These are phyloP conservation scores for Dichomitus squalens DNA, from an alignment of 1,284 basidiomycete species.

Conservation along the genomic window DNA sequence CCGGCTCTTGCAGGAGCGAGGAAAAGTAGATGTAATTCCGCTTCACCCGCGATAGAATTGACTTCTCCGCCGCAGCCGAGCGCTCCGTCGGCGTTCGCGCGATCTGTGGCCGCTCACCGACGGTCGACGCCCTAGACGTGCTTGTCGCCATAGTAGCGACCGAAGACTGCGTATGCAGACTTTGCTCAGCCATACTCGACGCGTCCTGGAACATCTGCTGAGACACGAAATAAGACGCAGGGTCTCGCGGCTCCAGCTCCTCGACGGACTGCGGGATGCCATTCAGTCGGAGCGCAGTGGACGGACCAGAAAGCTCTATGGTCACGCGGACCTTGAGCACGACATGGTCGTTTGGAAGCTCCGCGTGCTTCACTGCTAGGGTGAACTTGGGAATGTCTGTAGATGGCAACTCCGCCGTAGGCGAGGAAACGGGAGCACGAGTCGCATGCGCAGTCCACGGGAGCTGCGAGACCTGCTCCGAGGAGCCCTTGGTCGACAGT, in stretches of 20 bases:
- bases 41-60: conserved; percentile 81
- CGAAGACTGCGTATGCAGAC: conserved; percentile 64
- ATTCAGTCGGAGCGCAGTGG: conserved; percentile 79
- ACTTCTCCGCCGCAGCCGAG: conserved; percentile 69
- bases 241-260: conserved; percentile 65
- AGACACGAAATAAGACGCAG: conserved; percentile 53
- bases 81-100: conserved; percentile 48
- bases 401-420: conserved; percentile 35
- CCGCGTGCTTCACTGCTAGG: conserved; percentile 72
- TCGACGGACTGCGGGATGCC: conserved; percentile 77
- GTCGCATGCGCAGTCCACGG: conserved; percentile 77
- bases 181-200: conserved; percentile 67
- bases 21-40: conserved; percentile 99
- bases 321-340: conserved; percentile 79
- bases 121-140: conserved; percentile 30
- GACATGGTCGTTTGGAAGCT: conserved; percentile 72
- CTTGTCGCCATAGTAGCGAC: conserved; percentile 28
- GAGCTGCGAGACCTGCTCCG: conserved; percentile 70
- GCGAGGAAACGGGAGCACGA: conserved; percentile 44
- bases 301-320: conserved; percentile 82
- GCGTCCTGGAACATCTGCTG: conserved; percentile 69
- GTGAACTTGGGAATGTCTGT: conserved; percentile 59
- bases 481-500: conserved; percentile 68
- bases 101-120: conserved; percentile 39
- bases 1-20: conserved; percentile 94